Evolutionary conservation across 306 rosid species (phyloP), one percentile per base, ranked within the genome.

Genomic region (Oemleria cerasiformis): DNA sequence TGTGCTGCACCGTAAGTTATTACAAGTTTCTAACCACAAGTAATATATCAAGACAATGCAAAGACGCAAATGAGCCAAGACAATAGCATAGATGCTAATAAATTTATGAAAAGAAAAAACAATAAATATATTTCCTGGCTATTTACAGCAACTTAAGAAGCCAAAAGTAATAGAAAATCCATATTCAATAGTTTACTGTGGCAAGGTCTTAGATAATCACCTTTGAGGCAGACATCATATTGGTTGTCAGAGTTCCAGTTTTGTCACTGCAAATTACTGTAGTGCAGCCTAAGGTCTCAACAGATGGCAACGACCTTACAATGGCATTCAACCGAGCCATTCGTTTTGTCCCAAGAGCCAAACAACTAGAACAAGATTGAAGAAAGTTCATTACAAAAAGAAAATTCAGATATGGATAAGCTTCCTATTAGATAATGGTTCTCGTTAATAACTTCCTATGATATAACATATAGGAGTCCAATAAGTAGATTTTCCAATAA

Each of bases 251-350:
- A 59, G 98, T 94, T 78, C 98, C 98, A 48, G 98, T 94, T 84
- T 94, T 94, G 84, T 94, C 98, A 72, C 97, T 91, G 84, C 98
- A 94, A 71, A 94, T 94, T 74, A 94, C 98, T 48, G 98, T 94
- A 67, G 98, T 94, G 79, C 98, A 94, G 74, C 98, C 98, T 78
- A 94, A 81, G 60, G 98, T 94, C 86, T 94, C 98, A 34, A 94
- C 98, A 4, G 96, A 89, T 54, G 98, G 98, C 78, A 94, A 84
- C 39, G 96, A 89, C 70, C 97, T 86, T 61, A 94, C 98, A 84
- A 94, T 85, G 77, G 98, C 98, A 79, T 91, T 91, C 88, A 91
- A 80, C 78, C 88, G 85, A 80, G 98, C 98, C 98, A 94, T 94
- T 42, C 97, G 89, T 84, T 89, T 91, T 45, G 98, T 94, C 70